These are phyloP conservation scores for Hyaloperonospora brassicae DNA, from an alignment of 352 stramenopile genomes.

Conservation along the genomic window DNA sequence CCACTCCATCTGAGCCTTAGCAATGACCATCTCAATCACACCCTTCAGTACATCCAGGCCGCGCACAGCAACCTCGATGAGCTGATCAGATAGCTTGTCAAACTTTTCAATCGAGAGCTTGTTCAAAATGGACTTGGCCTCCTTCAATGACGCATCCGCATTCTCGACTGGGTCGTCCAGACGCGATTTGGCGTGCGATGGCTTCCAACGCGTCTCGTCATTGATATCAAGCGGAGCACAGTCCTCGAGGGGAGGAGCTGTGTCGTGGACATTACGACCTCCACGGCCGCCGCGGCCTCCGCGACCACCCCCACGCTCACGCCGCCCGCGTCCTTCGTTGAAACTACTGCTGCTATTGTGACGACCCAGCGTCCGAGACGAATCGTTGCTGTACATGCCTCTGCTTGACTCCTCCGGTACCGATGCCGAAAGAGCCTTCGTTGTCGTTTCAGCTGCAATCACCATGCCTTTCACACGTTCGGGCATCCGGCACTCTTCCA, in stretches of 20 bases:
- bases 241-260: constrained; percentile 49
- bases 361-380: constrained; percentile 35
- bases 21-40: constrained; percentile 90
- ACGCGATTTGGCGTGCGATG: constrained; percentile 50
- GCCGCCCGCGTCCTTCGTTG: constrained; percentile 28
- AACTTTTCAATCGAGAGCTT: constrained; percentile 97
- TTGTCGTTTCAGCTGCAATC: constrained; percentile 39
- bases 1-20: constrained; percentile 93
- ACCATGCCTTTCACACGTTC: constrained; percentile 41
- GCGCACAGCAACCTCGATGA: constrained; percentile 87
- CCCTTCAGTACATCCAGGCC: constrained; percentile 72
- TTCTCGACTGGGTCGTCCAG: constrained; percentile 38
- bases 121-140: constrained; percentile 91
- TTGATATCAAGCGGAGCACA: constrained; percentile 68
- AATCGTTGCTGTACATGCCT: constrained; percentile 34
- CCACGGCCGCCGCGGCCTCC: constrained; percentile 38
- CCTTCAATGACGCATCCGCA: constrained; percentile 73
- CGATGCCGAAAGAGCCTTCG: constrained; percentile 33
- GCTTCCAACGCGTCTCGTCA: constrained; percentile 80
- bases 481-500: constrained; percentile 41
- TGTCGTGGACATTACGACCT: constrained; percentile 35
- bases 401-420: constrained; percentile 20
- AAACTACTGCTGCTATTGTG: constrained; percentile 38
- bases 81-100: constrained; percentile 88
- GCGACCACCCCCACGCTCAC: constrained; percentile 36